Evolutionary conservation across 495 filamentous ascomycete species (phyloP).

Genomic region (Talaromyces proteolyticus): DNA sequence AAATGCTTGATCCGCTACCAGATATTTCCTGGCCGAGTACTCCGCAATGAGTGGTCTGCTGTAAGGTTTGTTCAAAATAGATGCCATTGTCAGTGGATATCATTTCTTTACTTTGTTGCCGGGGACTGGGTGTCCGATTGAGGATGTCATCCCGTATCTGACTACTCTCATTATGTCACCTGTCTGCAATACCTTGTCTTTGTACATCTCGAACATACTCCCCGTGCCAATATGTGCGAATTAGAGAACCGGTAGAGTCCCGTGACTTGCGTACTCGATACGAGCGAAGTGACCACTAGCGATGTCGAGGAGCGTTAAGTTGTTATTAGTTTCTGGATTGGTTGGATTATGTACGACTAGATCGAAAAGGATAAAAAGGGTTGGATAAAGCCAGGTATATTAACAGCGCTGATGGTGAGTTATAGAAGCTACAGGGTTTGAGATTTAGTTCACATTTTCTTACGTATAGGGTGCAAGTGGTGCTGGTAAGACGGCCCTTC

Average conservation of each 20-base stretch:
- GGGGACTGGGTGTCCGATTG: neutral
- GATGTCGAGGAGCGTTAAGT: constrained; percentile 25
- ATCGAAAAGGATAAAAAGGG: constrained; percentile 29
- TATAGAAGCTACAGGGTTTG: constrained; percentile 3
- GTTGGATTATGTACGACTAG: constrained; percentile 26
- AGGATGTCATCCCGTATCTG: neutral
- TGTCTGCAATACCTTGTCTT: neutral
- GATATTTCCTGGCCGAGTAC: neutral
- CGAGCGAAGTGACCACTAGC: constrained; percentile 25
- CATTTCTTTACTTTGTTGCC: neutral
- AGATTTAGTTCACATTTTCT: neutral
- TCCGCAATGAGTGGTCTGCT: neutral
- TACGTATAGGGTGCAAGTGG: constrained; percentile 32
- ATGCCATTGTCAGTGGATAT: neutral
- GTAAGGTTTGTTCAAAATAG: neutral
- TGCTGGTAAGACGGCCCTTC: constrained; percentile 62
- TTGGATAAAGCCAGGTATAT: constrained; percentile 56
- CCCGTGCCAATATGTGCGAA: constrained; percentile 25
- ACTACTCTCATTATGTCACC: neutral
- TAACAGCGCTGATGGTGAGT: constrained; percentile 61
- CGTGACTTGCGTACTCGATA: constrained; percentile 24
- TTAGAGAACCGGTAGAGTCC: constrained; percentile 24
- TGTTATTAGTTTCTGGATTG: constrained; percentile 21
- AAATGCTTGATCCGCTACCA: too few species aligned
- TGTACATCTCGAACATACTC: constrained; percentile 13